Evolutionary conservation across 192 early-diverging fungal genomes (phyloP), one percentile per base, ranked within the genome.

Genomic region (Martensiomyces pterosporus): DNA sequence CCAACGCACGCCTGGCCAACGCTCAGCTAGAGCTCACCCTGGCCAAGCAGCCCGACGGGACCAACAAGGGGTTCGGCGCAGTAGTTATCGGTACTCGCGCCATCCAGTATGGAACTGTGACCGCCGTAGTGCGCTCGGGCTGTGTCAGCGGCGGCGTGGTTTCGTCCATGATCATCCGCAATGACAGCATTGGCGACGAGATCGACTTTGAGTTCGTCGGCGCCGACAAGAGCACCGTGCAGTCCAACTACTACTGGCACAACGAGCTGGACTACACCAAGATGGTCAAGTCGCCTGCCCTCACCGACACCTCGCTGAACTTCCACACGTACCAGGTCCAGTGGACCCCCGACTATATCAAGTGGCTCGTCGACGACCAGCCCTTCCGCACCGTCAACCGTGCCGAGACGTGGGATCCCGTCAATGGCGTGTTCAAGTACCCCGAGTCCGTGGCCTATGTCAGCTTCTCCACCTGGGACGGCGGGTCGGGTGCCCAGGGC

Each of bases 171-270:
- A 80, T 85, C 32, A 71, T 76, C 33, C 61, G 75, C 2, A 77
- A 81, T 55, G 72, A 69, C n/a, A 22, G 66, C 7, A 25, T 58
- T 2, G 80, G 80, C 27, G 81, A 85, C 32, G 83, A 85, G 49
- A 80, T 85, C n/a, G 81, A 83, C 44, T 83, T 78, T 43, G 83
- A 85, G 68, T 74, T 73, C 44, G 81, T 85, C 15, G 83, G 83
- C 8, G 39, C 47, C 9, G 64, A 81, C 33, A 55, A 49, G 13
- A 25, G 41, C 3, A 69, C 76, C 12, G 81, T 78, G 15, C 80
- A 85, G 49, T 77, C 80, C 22, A 85, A 83, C 54, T 85, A 75
- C 47, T 85, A 80, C 54, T 79, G 65, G 65, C 63, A 75, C 24
- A 57, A 67, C 33, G 35, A 72, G 35, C 61, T 80, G 9, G 80